phyloP scores from a whole-genome alignment of 352 stramenopile genomes.

The Sclerospora graminicola region DNA sequence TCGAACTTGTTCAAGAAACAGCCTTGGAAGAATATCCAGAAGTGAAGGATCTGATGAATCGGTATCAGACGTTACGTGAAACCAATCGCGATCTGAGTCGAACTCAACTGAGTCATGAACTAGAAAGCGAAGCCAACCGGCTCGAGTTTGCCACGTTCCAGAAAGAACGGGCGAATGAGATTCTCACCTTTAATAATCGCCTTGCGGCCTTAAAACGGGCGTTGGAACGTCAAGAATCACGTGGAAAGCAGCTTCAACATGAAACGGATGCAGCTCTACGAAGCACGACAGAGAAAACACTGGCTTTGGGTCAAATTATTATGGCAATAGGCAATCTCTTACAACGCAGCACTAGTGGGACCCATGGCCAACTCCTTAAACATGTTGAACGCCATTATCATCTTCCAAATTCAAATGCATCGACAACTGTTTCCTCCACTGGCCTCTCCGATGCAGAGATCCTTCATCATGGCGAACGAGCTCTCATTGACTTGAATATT shows the following conservation, averaged over 20 bases:
- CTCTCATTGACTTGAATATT: conserved; percentile 85
- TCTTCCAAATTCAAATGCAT: too few species aligned
- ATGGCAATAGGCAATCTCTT: conserved; percentile 82
- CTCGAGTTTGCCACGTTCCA: too few species aligned
- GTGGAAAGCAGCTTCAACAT: conserved; percentile 82
- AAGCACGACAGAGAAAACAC: conserved; percentile 83
- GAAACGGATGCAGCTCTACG: conserved; percentile 84
- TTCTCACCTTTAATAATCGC: conserved; percentile 89
- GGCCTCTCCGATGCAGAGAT: conserved; percentile 77
- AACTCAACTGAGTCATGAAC: too few species aligned
- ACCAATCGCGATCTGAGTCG: too few species aligned
- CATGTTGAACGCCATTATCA: conserved; percentile 55
- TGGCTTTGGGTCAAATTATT: conserved; percentile 86
- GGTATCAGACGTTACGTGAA: too few species aligned
- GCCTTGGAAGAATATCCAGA: too few species aligned
- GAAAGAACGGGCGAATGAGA: conserved; percentile 87
- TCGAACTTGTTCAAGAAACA: too few species aligned
- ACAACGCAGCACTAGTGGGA: conserved; percentile 74
- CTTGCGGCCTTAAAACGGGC: too few species aligned
- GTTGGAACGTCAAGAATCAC: too few species aligned
- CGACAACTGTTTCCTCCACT: not conserved
- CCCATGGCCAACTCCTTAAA: conserved; percentile 83
- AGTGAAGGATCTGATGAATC: too few species aligned
- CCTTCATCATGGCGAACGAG: conserved; percentile 75
- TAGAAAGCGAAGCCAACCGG: too few species aligned